Evolutionary conservation across 495 filamentous ascomycete genomes (phyloP).

Genomic region (Penicillium cosmopolitanum): DNA sequence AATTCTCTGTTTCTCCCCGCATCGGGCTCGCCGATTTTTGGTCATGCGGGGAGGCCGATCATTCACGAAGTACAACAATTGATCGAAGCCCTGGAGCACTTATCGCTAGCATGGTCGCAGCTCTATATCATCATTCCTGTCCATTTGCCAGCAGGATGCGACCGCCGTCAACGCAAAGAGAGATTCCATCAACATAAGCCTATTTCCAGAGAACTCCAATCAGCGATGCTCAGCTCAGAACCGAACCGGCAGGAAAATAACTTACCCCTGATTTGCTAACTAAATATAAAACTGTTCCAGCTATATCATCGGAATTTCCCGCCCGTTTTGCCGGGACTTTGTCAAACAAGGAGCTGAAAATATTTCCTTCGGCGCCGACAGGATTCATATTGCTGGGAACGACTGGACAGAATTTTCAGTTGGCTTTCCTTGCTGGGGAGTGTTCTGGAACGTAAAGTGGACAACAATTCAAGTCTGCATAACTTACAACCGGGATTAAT

Average conservation of each 20-base stretch:
- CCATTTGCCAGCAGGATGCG: conserved; percentile 42
- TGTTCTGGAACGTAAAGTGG: no score
- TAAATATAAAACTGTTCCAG: conserved; percentile 44
- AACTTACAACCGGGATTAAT: conserved; percentile 53
- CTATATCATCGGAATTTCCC: conserved; percentile 42
- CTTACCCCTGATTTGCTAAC: conserved; percentile 45
- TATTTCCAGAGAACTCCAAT: conserved; percentile 10
- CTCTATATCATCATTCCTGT: conserved; percentile 28
- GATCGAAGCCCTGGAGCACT: no score
- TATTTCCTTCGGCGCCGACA: conserved; percentile 44
- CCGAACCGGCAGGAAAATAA: background rate
- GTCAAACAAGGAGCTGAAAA: conserved; percentile 47
- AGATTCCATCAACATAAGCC: conserved; percentile 43
- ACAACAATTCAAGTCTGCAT: background rate
- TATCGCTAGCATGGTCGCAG: no score
- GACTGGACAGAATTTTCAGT: conserved; percentile 23
- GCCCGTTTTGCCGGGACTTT: conserved; percentile 49
- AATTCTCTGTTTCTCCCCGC: background rate
- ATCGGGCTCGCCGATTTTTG: conserved; percentile 1
- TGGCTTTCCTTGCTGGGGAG: no score
- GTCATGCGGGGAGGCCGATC: conserved; percentile 5
- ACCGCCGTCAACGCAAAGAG: conserved; percentile 42
- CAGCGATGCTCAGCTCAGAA: conserved; percentile 1
- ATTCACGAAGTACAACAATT: background rate
- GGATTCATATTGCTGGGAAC: conserved; percentile 54